Percentiles rank a stretch among this genome's conserved stretches.
These are phyloP conservation scores for Trichosanthes cucumerina DNA, from an alignment of 306 rosid genomes.

Conservation along the genomic window DNA sequence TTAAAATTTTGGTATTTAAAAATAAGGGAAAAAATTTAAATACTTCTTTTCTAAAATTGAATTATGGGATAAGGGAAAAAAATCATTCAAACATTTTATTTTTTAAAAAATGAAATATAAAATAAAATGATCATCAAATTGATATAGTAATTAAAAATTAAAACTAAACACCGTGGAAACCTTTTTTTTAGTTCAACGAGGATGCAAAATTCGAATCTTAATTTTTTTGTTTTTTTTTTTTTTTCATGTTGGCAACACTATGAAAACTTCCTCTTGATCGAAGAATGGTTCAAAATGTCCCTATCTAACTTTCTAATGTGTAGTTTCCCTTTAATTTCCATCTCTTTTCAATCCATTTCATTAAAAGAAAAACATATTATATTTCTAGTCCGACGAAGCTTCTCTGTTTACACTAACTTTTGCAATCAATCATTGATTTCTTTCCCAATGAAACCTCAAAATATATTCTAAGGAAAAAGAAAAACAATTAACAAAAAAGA, in stretches of 20 bases:
- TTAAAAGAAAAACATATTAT: not conserved
- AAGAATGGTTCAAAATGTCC: not conserved
- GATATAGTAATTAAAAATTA: not conserved
- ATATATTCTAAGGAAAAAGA: not conserved
- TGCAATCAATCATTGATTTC: not conserved
- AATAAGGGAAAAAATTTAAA: too few species aligned
- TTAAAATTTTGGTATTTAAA: too few species aligned
- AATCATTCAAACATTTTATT: too few species aligned
- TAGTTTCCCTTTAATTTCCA: not conserved
- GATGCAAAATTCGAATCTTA: too few species aligned
- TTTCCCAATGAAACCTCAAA: not conserved
- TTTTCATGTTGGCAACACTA: too few species aligned
- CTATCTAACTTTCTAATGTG: not conserved
- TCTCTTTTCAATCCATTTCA: not conserved
- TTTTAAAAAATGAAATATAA: too few species aligned
- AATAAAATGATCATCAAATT: not conserved
- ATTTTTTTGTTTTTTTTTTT: too few species aligned
- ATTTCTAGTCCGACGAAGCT: not conserved
- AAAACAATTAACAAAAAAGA: not conserved
- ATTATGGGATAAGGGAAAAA: too few species aligned
- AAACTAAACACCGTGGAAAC: not conserved
- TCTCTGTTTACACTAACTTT: not conserved
- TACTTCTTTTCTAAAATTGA: too few species aligned
- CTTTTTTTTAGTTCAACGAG: too few species aligned
- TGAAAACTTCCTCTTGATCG: not conserved